These are phyloP conservation scores for Beta vulgaris DNA, from an alignment of 148 eudicot genomes.

Conservation along the genomic window DNA sequence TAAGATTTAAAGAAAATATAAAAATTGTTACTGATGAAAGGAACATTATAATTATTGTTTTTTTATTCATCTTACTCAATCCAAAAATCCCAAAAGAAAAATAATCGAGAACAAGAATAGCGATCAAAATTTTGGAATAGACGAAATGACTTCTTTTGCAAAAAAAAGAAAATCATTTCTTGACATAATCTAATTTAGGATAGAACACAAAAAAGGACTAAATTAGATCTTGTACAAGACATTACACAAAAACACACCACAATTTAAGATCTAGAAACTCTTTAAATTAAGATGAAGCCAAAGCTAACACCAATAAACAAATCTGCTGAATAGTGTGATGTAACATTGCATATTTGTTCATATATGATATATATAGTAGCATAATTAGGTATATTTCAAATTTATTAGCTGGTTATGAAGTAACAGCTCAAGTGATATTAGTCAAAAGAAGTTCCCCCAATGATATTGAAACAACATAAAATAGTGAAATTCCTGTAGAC, in stretches of 20 bases:
- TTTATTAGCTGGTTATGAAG: slow-evolving; percentile 14
- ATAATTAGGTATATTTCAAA: slow-evolving; percentile 18
- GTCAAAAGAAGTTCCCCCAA: neutral
- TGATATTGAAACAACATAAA: neutral
- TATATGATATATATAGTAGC: neutral
- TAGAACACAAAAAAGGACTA: neutral
- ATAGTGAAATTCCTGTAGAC: slow-evolving; percentile 15
- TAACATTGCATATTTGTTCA: neutral
- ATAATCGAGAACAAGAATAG: too few species aligned
- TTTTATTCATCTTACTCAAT: too few species aligned
- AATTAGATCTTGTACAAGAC: neutral
- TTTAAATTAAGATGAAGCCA: neutral
- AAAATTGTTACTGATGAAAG: too few species aligned
- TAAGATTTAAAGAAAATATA: too few species aligned
- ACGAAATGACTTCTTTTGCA: neutral
- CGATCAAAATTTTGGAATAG: neutral
- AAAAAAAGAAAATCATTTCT: neutral
- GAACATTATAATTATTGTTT: too few species aligned
- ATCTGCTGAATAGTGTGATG: neutral
- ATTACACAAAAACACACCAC: neutral
- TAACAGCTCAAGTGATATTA: neutral
- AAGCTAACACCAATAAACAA: neutral
- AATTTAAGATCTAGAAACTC: neutral
- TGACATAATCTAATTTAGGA: neutral
- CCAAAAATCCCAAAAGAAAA: neutral